phyloP scores from a whole-genome alignment of 345 rosid species.

The Iberis pinnata region DNA sequence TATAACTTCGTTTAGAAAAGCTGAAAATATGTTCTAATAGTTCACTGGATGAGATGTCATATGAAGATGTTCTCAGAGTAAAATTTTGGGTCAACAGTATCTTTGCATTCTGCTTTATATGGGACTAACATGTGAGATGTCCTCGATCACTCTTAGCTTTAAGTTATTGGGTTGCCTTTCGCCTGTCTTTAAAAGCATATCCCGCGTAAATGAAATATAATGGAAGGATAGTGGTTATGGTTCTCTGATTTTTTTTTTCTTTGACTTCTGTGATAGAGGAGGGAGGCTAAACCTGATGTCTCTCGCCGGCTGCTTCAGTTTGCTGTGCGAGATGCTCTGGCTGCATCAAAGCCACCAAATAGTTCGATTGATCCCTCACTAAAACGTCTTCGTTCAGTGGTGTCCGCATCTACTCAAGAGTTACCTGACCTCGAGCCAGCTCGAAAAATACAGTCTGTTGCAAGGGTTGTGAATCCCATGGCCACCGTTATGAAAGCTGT shows the following conservation, averaged over 20 bases:
- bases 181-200: slow-evolving; percentile 4
- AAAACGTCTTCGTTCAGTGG: slow-evolving; percentile 88
- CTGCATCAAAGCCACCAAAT: slow-evolving; percentile 47
- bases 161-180: slow-evolving; percentile 2
- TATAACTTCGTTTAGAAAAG: background rate
- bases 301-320: slow-evolving; percentile 86
- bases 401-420: slow-evolving; percentile 50
- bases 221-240: slow-evolving; percentile 7
- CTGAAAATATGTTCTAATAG: background rate
- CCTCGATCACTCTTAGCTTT: background rate
- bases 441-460: slow-evolving; percentile 56
- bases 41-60: slow-evolving; percentile 22
- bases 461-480: slow-evolving; percentile 65
- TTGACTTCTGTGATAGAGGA: slow-evolving; percentile 48
- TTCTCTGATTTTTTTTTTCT: slow-evolving; percentile 21
- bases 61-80: slow-evolving; percentile 7
- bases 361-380: slow-evolving; percentile 43
- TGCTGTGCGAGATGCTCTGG: slow-evolving; percentile 95
- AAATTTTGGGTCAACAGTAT: background rate
- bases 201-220: background rate
- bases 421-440: slow-evolving; percentile 37
- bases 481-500: slow-evolving; percentile 78
- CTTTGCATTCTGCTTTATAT: slow-evolving; percentile 6
- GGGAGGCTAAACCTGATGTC: slow-evolving; percentile 59
- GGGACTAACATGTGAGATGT: slow-evolving; percentile 3